These are phyloP conservation scores for Apiotrichum porosum DNA, from an alignment of 1,284 basidiomycete genomes.

Conservation along the genomic window DNA sequence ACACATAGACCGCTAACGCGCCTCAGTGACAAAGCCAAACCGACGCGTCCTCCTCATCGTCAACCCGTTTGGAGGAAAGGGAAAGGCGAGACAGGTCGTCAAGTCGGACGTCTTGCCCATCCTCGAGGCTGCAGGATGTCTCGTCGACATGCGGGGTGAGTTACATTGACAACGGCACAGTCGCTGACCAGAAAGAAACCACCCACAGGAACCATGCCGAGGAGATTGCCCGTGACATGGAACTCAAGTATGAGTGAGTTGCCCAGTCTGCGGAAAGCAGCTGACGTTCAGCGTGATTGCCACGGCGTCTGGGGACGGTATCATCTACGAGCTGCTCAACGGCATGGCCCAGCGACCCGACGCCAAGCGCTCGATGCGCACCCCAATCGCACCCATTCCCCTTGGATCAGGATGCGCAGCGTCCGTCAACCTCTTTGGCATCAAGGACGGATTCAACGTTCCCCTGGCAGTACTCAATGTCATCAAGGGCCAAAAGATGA, in stretches of 20 bases:
- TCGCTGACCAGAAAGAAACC: conserved; percentile 56
- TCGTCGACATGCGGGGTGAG: conserved; percentile 60
- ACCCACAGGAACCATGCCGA: conserved; percentile 66
- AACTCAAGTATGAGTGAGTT: conserved; percentile 60
- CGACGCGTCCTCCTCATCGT: conserved; percentile 66
- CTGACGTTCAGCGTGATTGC: conserved; percentile 57
- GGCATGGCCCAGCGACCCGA: conserved; percentile 73
- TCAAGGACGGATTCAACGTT: conserved; percentile 65
- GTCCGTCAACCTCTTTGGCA: conserved; percentile 47
- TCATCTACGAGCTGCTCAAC: conserved; percentile 87
- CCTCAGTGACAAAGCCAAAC: conserved; percentile 49
- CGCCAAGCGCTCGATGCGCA: conserved; percentile 64
- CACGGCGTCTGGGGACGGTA: conserved; percentile 84
- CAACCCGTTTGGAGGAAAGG: conserved; percentile 84
- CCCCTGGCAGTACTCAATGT: conserved; percentile 71
- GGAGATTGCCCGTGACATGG: conserved; percentile 61
- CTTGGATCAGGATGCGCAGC: conserved; percentile 57
- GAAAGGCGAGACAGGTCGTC: conserved; percentile 63
- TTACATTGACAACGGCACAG: conserved; percentile 16
- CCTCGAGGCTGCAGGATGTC: conserved; percentile 68
- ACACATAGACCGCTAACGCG: not conserved
- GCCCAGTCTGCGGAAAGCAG: no score
- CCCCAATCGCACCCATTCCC: conserved; percentile 80
- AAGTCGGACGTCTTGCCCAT: conserved; percentile 70
- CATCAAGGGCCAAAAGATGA: conserved; percentile 76